These are phyloP conservation scores for Starmera stellimalicola DNA, from an alignment of 1,139 yeast genomes.

Conservation along the genomic window DNA sequence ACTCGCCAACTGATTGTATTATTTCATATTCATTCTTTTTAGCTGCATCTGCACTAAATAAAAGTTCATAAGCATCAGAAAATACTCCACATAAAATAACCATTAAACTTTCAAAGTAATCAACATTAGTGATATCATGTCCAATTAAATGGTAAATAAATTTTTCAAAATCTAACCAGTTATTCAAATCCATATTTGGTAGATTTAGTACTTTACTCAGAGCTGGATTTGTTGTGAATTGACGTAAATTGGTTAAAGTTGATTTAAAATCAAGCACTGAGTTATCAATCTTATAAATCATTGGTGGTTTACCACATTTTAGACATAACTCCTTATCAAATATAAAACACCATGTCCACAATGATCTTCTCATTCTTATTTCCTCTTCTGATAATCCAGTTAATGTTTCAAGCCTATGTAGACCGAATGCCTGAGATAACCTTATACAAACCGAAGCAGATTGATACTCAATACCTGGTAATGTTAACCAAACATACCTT, in stretches of 20 bases:
- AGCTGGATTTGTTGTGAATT: conserved; percentile 3
- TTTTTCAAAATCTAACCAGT: conserved; percentile 1
- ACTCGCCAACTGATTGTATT: conserved; percentile 2
- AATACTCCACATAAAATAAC: conserved; percentile 16
- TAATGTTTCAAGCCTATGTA: conserved; percentile 46
- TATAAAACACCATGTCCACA: conserved; percentile 50
- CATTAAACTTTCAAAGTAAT: neutral
- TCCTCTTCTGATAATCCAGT: conserved; percentile 29
- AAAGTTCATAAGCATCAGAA: conserved; percentile 14
- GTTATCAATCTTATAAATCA: conserved; percentile 39
- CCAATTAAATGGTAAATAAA: conserved; percentile 5
- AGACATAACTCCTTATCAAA: conserved; percentile 45
- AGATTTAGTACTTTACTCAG: neutral
- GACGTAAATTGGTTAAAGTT: conserved; percentile 8
- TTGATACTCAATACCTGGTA: conserved; percentile 34
- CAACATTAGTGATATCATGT: conserved; percentile 11
- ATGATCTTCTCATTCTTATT: conserved; percentile 25
- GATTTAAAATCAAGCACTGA: conserved; percentile 17
- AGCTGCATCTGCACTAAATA: conserved; percentile 20
- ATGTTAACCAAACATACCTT: conserved; percentile 34
- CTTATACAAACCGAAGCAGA: conserved; percentile 43
- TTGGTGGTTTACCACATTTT: conserved; percentile 49
- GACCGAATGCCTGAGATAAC: conserved; percentile 51
- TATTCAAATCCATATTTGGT: conserved; percentile 5
- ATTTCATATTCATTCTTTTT: conserved; percentile 15